These are phyloP conservation scores for Suillus fuscotomentosus DNA, from an alignment of 768 basidiomycete species.

Conservation along the genomic window DNA sequence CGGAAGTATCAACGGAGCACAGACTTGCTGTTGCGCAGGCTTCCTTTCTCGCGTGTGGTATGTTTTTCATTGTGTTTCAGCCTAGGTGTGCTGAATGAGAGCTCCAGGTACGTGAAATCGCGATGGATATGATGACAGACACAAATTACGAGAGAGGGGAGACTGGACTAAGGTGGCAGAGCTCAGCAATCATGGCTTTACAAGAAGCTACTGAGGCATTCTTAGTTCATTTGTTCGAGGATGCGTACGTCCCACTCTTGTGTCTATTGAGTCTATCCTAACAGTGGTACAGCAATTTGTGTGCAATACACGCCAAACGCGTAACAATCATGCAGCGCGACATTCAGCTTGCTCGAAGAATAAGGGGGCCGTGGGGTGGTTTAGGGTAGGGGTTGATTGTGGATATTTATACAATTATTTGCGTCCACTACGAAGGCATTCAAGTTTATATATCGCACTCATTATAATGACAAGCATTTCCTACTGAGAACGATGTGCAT, in stretches of 20 bases:
- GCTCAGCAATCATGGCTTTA: slow-evolving; percentile 86
- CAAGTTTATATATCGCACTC: slow-evolving; percentile 1
- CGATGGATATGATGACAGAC: slow-evolving; percentile 85
- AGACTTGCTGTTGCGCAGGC: slow-evolving; percentile 80
- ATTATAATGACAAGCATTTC: background rate
- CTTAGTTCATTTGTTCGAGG: slow-evolving; percentile 95
- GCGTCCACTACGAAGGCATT: background rate
- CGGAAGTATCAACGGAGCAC: slow-evolving; percentile 94
- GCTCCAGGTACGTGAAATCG: slow-evolving; percentile 91
- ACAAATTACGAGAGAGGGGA: slow-evolving; percentile 56
- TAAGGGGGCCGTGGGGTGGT: slow-evolving; percentile 88
- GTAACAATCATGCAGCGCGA: slow-evolving; percentile 98
- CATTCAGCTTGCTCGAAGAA: slow-evolving; percentile 93
- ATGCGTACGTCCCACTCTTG: slow-evolving; percentile 70
- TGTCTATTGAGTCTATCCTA: slow-evolving; percentile 8
- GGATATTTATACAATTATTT: background rate
- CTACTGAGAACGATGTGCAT: slow-evolving; percentile 2
- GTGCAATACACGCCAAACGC: slow-evolving; percentile 96
- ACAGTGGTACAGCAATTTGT: slow-evolving; percentile 67
- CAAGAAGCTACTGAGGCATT: slow-evolving; percentile 97
- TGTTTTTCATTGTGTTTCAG: slow-evolving; percentile 29
- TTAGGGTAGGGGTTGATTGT: slow-evolving; percentile 42
- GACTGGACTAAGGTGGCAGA: slow-evolving; percentile 87
- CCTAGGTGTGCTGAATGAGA: slow-evolving; percentile 4
- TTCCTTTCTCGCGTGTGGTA: slow-evolving; percentile 92